Conservation (phyloP, 2,329 filamentous ascomycete species). For the Didymella pinodella region DNA sequence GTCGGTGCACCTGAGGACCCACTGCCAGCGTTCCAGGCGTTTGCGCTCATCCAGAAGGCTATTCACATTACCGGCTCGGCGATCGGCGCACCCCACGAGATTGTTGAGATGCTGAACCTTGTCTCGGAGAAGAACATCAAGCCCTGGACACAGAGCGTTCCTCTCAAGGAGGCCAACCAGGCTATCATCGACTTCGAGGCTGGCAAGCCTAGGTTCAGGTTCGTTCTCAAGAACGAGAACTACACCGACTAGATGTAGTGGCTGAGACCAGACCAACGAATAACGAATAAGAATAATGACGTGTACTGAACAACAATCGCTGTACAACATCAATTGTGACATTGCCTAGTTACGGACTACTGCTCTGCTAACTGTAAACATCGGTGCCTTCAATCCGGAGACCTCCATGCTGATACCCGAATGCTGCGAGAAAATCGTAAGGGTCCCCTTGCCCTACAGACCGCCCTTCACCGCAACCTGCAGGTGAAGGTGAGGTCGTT, state of each 20-base stretch:
- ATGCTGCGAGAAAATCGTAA: too few species aligned
- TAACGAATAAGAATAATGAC: background rate
- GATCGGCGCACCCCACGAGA: slow-evolving; percentile 36
- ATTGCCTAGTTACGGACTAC: background rate
- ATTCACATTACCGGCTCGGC: slow-evolving; percentile 37
- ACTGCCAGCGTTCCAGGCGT: slow-evolving; percentile 59
- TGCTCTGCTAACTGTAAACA: background rate
- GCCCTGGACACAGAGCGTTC: slow-evolving; percentile 68
- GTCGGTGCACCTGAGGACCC: slow-evolving; percentile 69
- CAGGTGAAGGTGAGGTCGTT: background rate
- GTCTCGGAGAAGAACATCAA: slow-evolving; percentile 66
- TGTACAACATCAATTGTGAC: background rate
- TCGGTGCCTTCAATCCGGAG: too few species aligned
- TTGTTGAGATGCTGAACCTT: slow-evolving; percentile 59
- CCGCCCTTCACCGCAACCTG: background rate
- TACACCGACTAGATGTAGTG: slow-evolving; percentile 10
- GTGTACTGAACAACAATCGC: background rate
- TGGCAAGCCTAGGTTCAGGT: slow-evolving; percentile 61
- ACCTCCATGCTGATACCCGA: background rate
- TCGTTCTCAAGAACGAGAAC: slow-evolving; percentile 40
- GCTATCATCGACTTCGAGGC: slow-evolving; percentile 64
- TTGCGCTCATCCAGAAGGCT: slow-evolving; percentile 56
- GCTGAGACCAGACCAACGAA: background rate
- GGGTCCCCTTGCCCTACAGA: background rate
- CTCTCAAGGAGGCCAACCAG: slow-evolving; percentile 63